Evolutionary conservation across 768 basidiomycete species (phyloP), one percentile per base, ranked within the genome.

Genomic region (Gelatoporia subvermispora): DNA sequence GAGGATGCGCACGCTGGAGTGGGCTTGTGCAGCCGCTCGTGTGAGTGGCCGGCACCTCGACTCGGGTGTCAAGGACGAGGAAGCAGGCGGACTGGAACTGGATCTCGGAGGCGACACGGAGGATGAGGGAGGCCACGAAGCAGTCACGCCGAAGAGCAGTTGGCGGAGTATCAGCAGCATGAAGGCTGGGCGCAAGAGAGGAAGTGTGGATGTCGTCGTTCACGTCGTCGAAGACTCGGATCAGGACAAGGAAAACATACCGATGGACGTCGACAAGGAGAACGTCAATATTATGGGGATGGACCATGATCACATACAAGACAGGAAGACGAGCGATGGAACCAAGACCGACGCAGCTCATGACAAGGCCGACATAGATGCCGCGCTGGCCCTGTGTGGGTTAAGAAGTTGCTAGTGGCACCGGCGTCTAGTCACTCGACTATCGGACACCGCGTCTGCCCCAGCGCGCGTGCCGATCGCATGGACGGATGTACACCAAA

Each of bases 361-460:
- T 4, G 42, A 37, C 34, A 31, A 42, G 18, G 84, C 84, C 48
- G 78, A 79, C 66, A 82, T 87, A 79, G 77, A 76, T 51, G 85
- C 83, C 20, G 85, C 85, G 22, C 67, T 84, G 35, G 79, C 78
- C 37, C 65, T 87, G 17, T 86, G 84, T 60, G 84, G 84, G 28
- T 68, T 75, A 34, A 67, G 73, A 35, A 31, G 28, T 7, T 31
- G 28, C 28, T 31, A 31, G 28, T 31, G 28, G 28, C 28, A 13
- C 28, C 7, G 28, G 28, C 28, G 28, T 31, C 28, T 31, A 31
- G 28, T 13, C 28, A 31, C 28, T 31, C 28, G 28, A 31, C 28
- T 31, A 31, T 13, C 28, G 28, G 28, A 31, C 28, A 7, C 28
- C 28, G 28, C 7, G 28, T 31, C 13, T 13, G 28, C 28, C 28